Evolutionary conservation across 768 basidiomycete species (phyloP).

Genomic region (Pleurotus ostreatus): DNA sequence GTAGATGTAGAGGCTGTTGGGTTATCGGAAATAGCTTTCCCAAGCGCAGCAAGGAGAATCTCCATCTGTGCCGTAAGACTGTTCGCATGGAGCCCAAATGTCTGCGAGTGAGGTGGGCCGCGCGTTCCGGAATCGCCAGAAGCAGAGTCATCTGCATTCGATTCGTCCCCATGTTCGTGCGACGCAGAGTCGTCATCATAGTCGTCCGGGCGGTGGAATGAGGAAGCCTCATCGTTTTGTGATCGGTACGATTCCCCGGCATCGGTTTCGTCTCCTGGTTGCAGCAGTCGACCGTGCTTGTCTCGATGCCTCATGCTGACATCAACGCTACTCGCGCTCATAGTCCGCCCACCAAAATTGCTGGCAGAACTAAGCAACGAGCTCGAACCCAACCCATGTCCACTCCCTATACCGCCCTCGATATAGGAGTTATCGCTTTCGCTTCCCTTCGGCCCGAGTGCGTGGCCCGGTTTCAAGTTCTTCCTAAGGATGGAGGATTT

Average conservation of each 20-base stretch:
- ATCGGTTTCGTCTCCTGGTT: not conserved
- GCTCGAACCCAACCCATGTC: not conserved
- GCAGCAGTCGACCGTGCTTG: not conserved
- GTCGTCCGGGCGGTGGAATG: conserved; percentile 15
- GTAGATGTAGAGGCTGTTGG: conserved; percentile 21
- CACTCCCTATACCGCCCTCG: not conserved
- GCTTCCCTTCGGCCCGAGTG: not conserved
- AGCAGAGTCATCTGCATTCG: conserved; percentile 33
- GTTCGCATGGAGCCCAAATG: conserved; percentile 67
- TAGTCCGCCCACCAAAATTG: not conserved
- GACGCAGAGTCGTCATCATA: conserved; percentile 26
- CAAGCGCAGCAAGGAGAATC: conserved; percentile 60
- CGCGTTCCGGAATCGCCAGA: conserved; percentile 34
- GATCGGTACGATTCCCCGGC: not conserved
- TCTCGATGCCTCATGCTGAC: not conserved
- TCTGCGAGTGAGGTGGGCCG: conserved; percentile 52
- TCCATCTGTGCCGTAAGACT: conserved; percentile 75
- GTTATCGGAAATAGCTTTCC: conserved; percentile 28
- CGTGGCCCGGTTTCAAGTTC: not conserved
- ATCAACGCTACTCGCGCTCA: not conserved
- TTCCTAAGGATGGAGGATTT: conserved; percentile 22
- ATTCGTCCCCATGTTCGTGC: conserved; percentile 34
- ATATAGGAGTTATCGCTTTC: conserved; percentile 2
- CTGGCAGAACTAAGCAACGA: not conserved
- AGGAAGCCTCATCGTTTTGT: conserved; percentile 16